A percentile compares a stretch with the other conserved stretches of the same genome.
Conservation (phyloP, 805 yeast species). For the Saccharomycopsis javanensis region DNA sequence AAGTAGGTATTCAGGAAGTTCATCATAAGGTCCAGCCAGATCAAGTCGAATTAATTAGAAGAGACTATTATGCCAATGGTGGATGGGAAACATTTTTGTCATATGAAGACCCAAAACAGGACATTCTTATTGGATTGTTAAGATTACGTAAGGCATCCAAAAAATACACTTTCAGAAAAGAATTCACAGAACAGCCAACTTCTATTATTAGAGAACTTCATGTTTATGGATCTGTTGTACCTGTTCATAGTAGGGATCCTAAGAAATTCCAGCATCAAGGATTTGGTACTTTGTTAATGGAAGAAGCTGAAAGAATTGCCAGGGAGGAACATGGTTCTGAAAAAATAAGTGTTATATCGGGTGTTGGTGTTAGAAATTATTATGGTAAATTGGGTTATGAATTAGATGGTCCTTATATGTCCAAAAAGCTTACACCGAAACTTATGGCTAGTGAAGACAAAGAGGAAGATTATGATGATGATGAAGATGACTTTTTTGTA, state of each 20-base stretch:
- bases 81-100: constrained; percentile 98
- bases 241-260: constrained; percentile 92
- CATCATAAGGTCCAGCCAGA: constrained; percentile 96
- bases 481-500: background rate
- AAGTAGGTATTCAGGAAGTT: constrained; percentile 97
- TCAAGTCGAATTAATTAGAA: constrained; percentile 88
- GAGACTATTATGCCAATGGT: constrained; percentile 95
- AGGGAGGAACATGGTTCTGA: constrained; percentile 88
- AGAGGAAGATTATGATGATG: constrained; percentile 5
- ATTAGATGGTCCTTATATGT: constrained; percentile 96
- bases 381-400: constrained; percentile 86
- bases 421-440: constrained; percentile 37
- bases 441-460: background rate
- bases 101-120: constrained; percentile 95
- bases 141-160: constrained; percentile 83
- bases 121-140: constrained; percentile 83
- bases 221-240: constrained; percentile 96
- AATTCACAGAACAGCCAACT: constrained; percentile 72
- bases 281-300: constrained; percentile 94
- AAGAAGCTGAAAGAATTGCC: constrained; percentile 95
- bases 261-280: constrained; percentile 99
- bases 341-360: constrained; percentile 89
- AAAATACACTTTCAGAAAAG: constrained; percentile 84
- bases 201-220: constrained; percentile 95
- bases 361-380: constrained; percentile 96